Evolutionary conservation across 2,329 filamentous ascomycete species (phyloP), one percentile per base, ranked within the genome.

Genomic region (Trichoderma sp.): DNA sequence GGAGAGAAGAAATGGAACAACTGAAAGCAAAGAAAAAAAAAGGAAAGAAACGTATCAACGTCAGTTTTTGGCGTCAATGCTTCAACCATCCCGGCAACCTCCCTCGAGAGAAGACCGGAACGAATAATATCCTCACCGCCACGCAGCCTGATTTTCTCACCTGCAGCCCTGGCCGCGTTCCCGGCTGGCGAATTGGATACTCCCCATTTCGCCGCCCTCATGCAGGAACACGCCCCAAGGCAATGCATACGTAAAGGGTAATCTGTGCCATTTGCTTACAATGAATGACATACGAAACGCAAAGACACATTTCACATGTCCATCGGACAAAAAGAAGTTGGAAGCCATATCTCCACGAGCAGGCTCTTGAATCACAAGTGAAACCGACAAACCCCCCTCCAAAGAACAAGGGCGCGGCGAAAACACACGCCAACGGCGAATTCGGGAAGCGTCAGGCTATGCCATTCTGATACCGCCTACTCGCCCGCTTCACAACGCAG

Each of bases 191-290:
- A 62, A 28, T 45, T 17, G 24, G 28, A 28, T 45, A n/a, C 39
- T 9, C 30, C 30, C 28, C 52, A 62, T 62, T 62, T 54, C 48
- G 59, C 59, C 59, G 58, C 48, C 59, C 59, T 45, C 59, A 62
- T 62, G 48, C 59, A 62, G 59, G 48, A 62, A 62, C 59, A 44
- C 47, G 30, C n/a, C n/a, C n/a, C n/a, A n/a, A n/a, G n/a, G n/a
- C n/a, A n/a, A n/a, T n/a, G n/a, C n/a, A n/a, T n/a, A n/a, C n/a
- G n/a, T n/a, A n/a, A n/a, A n/a, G n/a, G n/a, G n/a, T n/a, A n/a
- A n/a, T n/a, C n/a, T n/a, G n/a, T n/a, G n/a, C n/a, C n/a, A n/a
- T n/a, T n/a, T n/a, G n/a, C n/a, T n/a, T n/a, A n/a, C 24, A 28
- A 19, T 39, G 39, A 47, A 41, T 3, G 17, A 12, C 17, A 43